Conservation (phyloP, 2,329 filamentous ascomycete genomes). For the Fusarium illudens region DNA sequence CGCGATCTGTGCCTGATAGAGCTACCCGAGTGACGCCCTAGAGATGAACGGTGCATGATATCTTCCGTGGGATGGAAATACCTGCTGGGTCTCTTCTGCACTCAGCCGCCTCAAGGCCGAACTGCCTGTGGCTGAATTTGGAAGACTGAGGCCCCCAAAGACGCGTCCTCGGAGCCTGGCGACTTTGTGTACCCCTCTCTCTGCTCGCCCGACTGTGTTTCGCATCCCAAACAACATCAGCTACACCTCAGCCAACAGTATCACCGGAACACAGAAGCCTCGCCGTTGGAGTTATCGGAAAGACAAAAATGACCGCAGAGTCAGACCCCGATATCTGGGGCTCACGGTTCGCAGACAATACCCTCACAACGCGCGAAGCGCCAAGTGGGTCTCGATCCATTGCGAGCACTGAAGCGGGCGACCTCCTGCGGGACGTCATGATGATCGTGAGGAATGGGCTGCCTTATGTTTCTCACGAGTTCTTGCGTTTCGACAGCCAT, state of each 20-base stretch:
- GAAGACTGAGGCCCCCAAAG: background rate
- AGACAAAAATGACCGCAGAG: background rate
- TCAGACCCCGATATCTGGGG: background rate
- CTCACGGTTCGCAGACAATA: background rate
- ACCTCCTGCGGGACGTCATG: background rate
- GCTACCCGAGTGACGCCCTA: too few relatives aligned
- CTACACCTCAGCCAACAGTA: background rate
- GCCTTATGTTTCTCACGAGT: background rate
- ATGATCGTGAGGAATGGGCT: slow-evolving; percentile 1
- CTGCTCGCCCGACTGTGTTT: background rate
- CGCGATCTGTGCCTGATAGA: too few relatives aligned
- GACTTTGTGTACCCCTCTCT: background rate
- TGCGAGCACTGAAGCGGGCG: background rate
- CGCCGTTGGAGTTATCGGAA: background rate
- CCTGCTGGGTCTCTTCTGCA: background rate
- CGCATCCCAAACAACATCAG: background rate
- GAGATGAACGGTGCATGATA: too few relatives aligned
- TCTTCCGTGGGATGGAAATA: too few relatives aligned
- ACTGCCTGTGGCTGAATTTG: background rate
- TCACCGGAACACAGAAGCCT: background rate
- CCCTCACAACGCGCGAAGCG: background rate
- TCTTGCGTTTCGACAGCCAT: background rate
- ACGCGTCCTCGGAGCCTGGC: background rate
- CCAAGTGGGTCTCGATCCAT: background rate
- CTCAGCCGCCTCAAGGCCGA: background rate